Conservation (phyloP, 192 early-diverging fungal species). For the Paraglomus brasilianum region DNA sequence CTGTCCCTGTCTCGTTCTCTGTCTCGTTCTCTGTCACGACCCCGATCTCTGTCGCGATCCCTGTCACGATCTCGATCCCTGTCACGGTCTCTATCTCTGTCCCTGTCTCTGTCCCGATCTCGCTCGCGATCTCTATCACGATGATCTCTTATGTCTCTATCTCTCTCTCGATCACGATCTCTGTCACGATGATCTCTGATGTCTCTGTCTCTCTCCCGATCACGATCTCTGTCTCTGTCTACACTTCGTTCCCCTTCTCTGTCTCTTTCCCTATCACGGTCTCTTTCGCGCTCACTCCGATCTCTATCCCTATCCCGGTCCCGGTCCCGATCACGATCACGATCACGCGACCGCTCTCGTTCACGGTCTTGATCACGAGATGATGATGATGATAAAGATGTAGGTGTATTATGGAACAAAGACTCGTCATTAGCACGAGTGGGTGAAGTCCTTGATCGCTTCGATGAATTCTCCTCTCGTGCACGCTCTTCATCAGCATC, state of each 20-base stretch:
- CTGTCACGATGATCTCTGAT: too few relatives aligned
- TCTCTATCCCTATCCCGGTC: conserved; percentile 8
- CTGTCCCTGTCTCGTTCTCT: conserved; percentile 12
- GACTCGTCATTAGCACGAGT: background rate
- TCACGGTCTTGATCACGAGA: background rate
- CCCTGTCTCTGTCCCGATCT: too few relatives aligned
- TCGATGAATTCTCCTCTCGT: conserved; percentile 10
- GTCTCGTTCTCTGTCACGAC: conserved; percentile 15
- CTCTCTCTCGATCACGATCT: background rate
- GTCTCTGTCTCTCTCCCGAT: background rate
- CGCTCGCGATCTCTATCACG: too few relatives aligned
- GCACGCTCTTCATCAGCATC: conserved; percentile 15
- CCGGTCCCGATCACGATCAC: conserved; percentile 3
- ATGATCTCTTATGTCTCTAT: too few relatives aligned
- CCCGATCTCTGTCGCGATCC: too few relatives aligned
- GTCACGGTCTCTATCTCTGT: too few relatives aligned
- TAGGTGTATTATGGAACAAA: background rate
- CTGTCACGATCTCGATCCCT: too few relatives aligned
- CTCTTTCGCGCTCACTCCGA: background rate
- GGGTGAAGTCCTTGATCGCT: conserved; percentile 17
- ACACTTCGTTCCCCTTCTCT: background rate
- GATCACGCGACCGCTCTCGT: background rate
- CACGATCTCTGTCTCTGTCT: conserved; percentile 2
- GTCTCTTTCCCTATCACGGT: conserved; percentile 6
- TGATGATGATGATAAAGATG: background rate